Base-by-base conservation (phyloP, 2,329 filamentous ascomycete genomes). In the Ilyonectria sp. region DNA sequence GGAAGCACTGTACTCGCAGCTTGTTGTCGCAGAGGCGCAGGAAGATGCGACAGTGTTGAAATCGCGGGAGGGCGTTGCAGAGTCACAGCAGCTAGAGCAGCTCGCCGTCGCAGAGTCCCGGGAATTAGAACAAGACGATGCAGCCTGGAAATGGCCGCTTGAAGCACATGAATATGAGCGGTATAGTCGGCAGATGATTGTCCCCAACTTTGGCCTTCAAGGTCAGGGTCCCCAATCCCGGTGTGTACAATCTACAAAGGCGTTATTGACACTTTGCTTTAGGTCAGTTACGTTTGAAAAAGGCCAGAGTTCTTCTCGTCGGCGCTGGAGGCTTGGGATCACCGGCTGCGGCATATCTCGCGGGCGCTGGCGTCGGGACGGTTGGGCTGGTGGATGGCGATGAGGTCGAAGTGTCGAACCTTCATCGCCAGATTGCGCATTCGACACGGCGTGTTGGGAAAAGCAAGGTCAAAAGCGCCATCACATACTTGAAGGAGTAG, bases 371-470 rank as follows among this genome's bases (percentile, higher is more conserved):
- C 0, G 87, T 98, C 1, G 94, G 95, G 9, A 93, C 87, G 0
- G 81, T 99, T 19, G 95, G 95, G 0, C 84, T 99, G 8, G 89
- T 96, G 26, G 96, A 99, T 78, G 94, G 93, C 4, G 96, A 99
- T 80, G 86, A 85, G 0, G 95, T 99, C 33, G 96, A 98, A 78
- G 83, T 87, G 17, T 97, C 94, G 31, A 99, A 99, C 78, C 86
- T 99, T 15, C 96, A 98, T 83, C 91, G 96, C 1, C 96, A 99
- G 81, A 90, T 98, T 57, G 88, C 94, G 35, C 95, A 99, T 79
- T 87, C 87, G 3, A 93, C 90, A 0, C 83, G 84, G 3, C 89
- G 89, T 58, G 89, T 97, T 5, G 93, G 93, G 11, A 89, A 89
- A 84, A 86, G 84, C 64, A 98, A 98, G 81, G 94, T 96, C 3